phyloP scores from a whole-genome alignment of 2,329 filamentous ascomycete genomes.

The Paracoccidioides brasiliensis region DNA sequence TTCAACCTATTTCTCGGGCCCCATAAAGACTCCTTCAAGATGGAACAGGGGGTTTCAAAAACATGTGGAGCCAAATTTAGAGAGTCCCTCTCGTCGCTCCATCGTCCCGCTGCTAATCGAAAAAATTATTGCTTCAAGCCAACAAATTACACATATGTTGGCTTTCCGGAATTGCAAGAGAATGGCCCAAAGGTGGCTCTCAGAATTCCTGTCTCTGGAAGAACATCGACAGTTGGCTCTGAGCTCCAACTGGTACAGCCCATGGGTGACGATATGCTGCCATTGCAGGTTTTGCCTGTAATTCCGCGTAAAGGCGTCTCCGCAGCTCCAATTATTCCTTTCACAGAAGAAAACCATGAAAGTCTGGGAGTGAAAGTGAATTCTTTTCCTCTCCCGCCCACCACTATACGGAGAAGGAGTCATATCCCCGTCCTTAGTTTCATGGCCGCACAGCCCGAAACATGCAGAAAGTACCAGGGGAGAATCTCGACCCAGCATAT shows the following conservation, averaged over 20 bases:
- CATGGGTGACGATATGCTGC: background rate
- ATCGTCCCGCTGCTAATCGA: background rate
- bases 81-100: background rate
- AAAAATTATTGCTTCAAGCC: background rate
- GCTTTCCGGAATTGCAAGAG: background rate
- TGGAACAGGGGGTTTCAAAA: background rate
- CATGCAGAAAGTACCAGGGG: background rate
- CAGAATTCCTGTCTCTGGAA: background rate
- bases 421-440: background rate
- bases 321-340: background rate
- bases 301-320: background rate
- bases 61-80: background rate
- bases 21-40: background rate
- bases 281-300: background rate
- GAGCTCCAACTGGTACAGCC: background rate
- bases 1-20: constrained; percentile 1
- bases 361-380: background rate
- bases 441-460: background rate
- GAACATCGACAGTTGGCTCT: background rate
- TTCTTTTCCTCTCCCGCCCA: background rate
- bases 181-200: background rate
- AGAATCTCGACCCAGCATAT: background rate
- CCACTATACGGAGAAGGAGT: background rate
- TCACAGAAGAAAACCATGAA: background rate
- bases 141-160: background rate